Evolutionary conservation across 83 land plant genomes (phyloP), one percentile per base, ranked within the genome.

Genomic region (Picea abies): DNA sequence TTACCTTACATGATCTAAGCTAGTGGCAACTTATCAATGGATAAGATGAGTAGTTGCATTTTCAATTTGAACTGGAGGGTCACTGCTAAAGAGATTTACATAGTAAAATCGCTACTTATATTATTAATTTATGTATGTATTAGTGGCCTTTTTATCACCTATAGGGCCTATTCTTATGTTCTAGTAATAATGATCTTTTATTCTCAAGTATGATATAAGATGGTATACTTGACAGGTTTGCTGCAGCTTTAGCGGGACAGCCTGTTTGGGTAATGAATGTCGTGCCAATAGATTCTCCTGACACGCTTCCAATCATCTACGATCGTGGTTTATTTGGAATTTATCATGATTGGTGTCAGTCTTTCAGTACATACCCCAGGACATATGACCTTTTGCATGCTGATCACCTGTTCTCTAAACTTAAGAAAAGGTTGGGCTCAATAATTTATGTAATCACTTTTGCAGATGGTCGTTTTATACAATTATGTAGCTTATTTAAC

Each of bases 311-410:
- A 2, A 91, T 94, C 12, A 91, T 94, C 25, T 94, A 86, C 79
- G 95, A 94, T 70, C 87, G 97, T 14, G 97, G 97, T 11, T 87
- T 94, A 0, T 81, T 94, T 81, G 97, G 97, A 4, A 93, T 94
- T 44, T 93, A 94, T 65, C 97, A 94, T 79, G 97, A 94, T 44
- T 94, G 97, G 97, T 94, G 97, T 84, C 94, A 94, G 78, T 91
- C 96, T 17, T 94, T 94, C 86, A 94, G 97, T 86, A 93, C 97
- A n/a, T 94, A 94, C 64, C 97, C 97, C 2, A 80, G 97, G 75
- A 86, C 88, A 16, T 95, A 95, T 69, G 97, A 95, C 63, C 91
- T 95, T 32, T 78, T 95, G 47, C 97, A 95, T 81, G 97, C 94
- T 1, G 97, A 95, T 86, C 94, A 91, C 79, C 91, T 95, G 19